These are phyloP conservation scores for Suillus americanus DNA, from an alignment of 768 basidiomycete genomes.

Conservation along the genomic window DNA sequence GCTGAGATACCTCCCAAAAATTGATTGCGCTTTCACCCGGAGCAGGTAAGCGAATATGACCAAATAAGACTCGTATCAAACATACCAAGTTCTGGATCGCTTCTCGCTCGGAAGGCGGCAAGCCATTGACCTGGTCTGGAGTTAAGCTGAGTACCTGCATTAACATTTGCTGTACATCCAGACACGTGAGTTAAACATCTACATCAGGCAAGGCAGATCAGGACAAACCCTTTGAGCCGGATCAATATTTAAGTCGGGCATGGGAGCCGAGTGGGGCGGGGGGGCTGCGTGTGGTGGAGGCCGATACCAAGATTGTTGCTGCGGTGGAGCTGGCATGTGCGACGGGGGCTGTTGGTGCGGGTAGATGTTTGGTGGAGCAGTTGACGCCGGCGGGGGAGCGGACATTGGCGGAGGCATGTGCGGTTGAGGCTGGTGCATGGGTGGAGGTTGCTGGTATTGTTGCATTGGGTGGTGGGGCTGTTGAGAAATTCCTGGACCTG, in stretches of 20 bases:
- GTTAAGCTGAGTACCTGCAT: constrained; percentile 84
- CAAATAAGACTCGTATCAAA: constrained; percentile 29
- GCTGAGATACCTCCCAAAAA: constrained; percentile 33
- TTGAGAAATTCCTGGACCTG: constrained; percentile 25
- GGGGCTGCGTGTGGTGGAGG: constrained; percentile 20
- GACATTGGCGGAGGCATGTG: constrained; percentile 34
- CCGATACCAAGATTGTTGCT: constrained; percentile 32
- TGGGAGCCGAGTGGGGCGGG: constrained; percentile 29
- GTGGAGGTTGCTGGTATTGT: constrained; percentile 29
- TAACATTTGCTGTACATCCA: constrained; percentile 63
- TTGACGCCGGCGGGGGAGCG: constrained; percentile 22
- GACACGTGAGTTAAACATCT: constrained; percentile 15
- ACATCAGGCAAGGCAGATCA: constrained; percentile 16
- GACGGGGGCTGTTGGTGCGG: constrained; percentile 29
- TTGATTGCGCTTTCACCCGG: constrained; percentile 30
- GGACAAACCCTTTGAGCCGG: constrained; percentile 49
- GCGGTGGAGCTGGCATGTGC: constrained; percentile 21
- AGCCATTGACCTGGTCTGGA: constrained; percentile 76
- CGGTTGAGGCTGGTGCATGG: constrained; percentile 34
- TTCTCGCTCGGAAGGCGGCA: constrained; percentile 75
- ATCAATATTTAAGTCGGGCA: constrained; percentile 40
- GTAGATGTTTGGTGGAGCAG: constrained; percentile 27
- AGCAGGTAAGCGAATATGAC: background rate
- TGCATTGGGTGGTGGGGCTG: constrained; percentile 34
- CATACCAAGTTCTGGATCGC: constrained; percentile 80